Evolutionary conservation across 305 asterid genomes (phyloP), one percentile per base, ranked within the genome.

Genomic region (Fraxinus albicans): DNA sequence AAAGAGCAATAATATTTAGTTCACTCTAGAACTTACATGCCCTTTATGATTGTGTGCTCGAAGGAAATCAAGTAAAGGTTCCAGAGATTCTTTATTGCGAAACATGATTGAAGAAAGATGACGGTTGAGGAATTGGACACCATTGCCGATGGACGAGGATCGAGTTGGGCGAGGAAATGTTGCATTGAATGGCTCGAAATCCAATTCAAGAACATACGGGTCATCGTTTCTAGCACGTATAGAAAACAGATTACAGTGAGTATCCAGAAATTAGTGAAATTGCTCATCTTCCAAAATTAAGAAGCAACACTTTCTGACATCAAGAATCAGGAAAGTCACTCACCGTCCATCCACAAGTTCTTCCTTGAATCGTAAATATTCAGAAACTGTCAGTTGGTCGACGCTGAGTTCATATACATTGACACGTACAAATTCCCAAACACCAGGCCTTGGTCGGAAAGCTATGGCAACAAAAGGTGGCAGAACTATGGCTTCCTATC

Each of bases 381-480:
- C 99, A 4, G 99, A 89, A 40, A 92, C 90, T 0, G 90, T 86
- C 92, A 97, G 84, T 90, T 97, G 97, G 83, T 97, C 99, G 13
- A 95, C 99, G 29, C 94, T 92, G 73, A 97, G 96, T 77, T 97
- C 95, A 80, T 85, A 79, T 6, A 92, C 99, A 80, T 97, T 94
- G 53, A 97, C 95, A 25, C 99, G 98, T 50, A 97, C 97, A 72
- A 80, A 94, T 82, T 97, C 99, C 99, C 99, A 97, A 83, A 97
- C 99, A 75, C 99, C 99, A 23, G 99, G 99, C 90, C 99, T 92
- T 23, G 99, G 99, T 31, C 99, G 94, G 83, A 97, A 76, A 76
- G 99, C 97, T 74, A 97, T 74, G 77, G 98, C 98, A 85, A 97
- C 99, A 83, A 97, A 97, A 38, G 99, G 99, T 29, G 99, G 99